A percentile compares a stretch with the other conserved stretches of the same genome.
Conservation (phyloP, 2,329 filamentous ascomycete genomes). For the Phoma sp. region DNA sequence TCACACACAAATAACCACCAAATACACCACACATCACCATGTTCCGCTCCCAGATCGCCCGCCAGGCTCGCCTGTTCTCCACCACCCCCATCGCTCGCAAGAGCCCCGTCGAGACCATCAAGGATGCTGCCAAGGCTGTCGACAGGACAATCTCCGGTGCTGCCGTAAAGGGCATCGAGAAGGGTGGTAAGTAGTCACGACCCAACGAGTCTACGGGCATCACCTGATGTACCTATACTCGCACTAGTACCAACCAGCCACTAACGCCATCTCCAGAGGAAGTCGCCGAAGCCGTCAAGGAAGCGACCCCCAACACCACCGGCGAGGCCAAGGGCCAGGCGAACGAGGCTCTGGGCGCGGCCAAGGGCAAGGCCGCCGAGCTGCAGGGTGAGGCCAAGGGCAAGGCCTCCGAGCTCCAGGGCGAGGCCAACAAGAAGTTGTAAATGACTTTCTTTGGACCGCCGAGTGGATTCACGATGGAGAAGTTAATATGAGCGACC, state of each 20-base stretch:
- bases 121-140: constrained; percentile 64
- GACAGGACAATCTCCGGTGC: constrained; percentile 63
- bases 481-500: constrained; percentile 1
- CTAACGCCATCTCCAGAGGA: constrained; percentile 53
- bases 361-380: constrained; percentile 50
- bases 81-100: constrained; percentile 59
- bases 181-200: constrained; percentile 59
- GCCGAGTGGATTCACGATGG: not conserved
- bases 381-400: constrained; percentile 50
- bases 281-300: constrained; percentile 53
- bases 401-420: constrained; percentile 48
- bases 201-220: not conserved
- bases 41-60: constrained; percentile 54
- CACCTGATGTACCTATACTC: constrained; percentile 12
- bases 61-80: constrained; percentile 60
- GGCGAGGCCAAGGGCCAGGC: constrained; percentile 48
- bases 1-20: constrained; percentile 7
- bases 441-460: not conserved
- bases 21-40: constrained; percentile 42
- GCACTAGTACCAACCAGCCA: not conserved
- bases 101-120: constrained; percentile 61
- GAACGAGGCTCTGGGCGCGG: constrained; percentile 38
- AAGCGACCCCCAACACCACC: constrained; percentile 34
- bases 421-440: constrained; percentile 51
- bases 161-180: constrained; percentile 68